Evolutionary conservation across 208 protist species (phyloP), one percentile per base, ranked within the genome.

Genomic region (Trypanosoma cruzi): DNA sequence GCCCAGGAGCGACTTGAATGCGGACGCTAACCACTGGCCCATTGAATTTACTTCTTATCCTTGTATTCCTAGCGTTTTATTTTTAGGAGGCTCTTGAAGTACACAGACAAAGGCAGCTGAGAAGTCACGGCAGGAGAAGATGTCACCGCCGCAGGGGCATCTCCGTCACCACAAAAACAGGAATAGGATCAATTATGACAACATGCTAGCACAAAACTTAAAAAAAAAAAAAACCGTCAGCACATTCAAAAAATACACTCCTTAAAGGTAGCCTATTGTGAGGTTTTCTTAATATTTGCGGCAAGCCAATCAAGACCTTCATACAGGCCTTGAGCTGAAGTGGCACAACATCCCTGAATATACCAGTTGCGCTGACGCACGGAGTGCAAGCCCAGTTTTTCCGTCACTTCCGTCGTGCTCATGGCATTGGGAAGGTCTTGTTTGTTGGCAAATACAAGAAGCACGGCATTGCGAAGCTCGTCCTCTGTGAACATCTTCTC

Each of bases 371-470:
- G 93, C 75, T 98, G 82, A 69, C 87, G 87, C 56, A 99, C 80
- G 26, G 85, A 75, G 40, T 98, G 82, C 42, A 99, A 88, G 8
- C 95, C 96, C 2, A 99, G 86, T 82, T 97, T 96, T 68, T 99
- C 97, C 8, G 92, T 97, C 46, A 99, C 90, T 81, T 99, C 98
- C 7, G 90, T 95, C 14, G 89, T 96, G 70, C 86, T 95, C 92
- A 99, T 98, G 16, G 98, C 98, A 79, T 99, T 98, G 34, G 98
- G 97, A 37, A 99, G 71, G 89, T 99, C 98, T 83, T 99, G 98
- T 84, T 99, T 99, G 95, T 99, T 99, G n/a, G 98, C 98, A 63
- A 99, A 99, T 7, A 99, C 97, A 5, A 99, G 92, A 13, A 99
- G 77, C 7, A 92, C 75, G 8, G 97, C 96, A 64, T 99, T 97